Base-by-base conservation (phyloP, 208 protist genomes). In the Herpetomonas muscarum region DNA sequence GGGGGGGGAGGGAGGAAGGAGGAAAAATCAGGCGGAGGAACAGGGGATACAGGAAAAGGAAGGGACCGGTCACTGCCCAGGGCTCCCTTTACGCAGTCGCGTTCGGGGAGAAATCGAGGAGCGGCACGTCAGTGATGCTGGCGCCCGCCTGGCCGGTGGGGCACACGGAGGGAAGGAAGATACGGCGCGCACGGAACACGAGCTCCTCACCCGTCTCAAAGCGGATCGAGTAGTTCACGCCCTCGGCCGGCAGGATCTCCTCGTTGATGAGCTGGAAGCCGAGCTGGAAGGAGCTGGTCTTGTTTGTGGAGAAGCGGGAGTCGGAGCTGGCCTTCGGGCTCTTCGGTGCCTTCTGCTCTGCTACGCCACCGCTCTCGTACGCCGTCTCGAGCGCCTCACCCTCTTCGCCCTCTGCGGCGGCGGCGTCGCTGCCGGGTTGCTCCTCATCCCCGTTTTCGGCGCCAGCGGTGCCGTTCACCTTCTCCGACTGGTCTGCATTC, bases 121-220 rank as follows among this genome's bases (percentile, higher is more conserved):
- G 29, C 13, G 56, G 52, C 19, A 19, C 37, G 39, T 74, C 67
- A 4, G 41, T 46, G 15, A 24, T 46, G 41, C 41, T 58, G 51
- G 53, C 47, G 48, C 69, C 64, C 21, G 55, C 29, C 3, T 52
- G 47, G 3, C 74, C 74, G 37, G 64, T 51, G 42, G 6, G 19
- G 57, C 59, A 70, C 28, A 74, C 39, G n/a, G 74, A 66, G 9
- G 74, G 74, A 28, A 80, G 50, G 49, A 73, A 76, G 37, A 74
- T 29, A n/a, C 70, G 69, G 19, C 74, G 74, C 2, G 68, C 68
- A 42, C 68, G 68, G 64, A 80, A 80, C 54, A 32, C 49, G 28
- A 80, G 32, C 44, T 80, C 68, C 58, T 80, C 74, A 10, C 68
- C 68, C 7, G 60, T 80, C 24, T 62, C 59, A 34, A 76, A 80